These are phyloP conservation scores for Hortiboletus campestris DNA, from an alignment of 768 basidiomycete genomes.

Conservation along the genomic window DNA sequence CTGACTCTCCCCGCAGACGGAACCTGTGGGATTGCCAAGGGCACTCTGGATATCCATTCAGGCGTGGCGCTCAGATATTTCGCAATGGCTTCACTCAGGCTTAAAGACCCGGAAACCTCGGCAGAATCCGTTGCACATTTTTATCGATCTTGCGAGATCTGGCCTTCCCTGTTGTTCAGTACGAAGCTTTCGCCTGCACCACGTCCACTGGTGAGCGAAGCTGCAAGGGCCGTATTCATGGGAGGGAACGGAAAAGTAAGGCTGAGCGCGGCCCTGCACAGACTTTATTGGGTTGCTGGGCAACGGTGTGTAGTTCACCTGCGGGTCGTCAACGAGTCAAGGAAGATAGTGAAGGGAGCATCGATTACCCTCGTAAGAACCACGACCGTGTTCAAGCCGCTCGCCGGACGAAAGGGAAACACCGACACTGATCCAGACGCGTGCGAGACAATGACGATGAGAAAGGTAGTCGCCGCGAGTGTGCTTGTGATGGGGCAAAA, in stretches of 20 bases:
- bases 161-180: conserved; percentile 69
- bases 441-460: conserved; percentile 58
- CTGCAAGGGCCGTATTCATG: conserved; percentile 54
- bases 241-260: conserved; percentile 65
- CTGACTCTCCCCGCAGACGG: conserved; percentile 62
- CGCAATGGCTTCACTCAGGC: conserved; percentile 73
- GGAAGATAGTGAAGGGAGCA: conserved; percentile 63
- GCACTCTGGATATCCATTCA: conserved; percentile 50
- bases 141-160: conserved; percentile 78
- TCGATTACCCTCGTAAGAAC: conserved; percentile 64
- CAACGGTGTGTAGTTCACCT: conserved; percentile 71
- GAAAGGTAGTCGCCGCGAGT: conserved; percentile 64
- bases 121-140: conserved; percentile 83
- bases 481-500: conserved; percentile 64
- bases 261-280: conserved; percentile 65
- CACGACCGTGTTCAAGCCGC: conserved; percentile 61
- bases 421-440: conserved; percentile 49
- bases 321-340: conserved; percentile 63
- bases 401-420: conserved; percentile 31
- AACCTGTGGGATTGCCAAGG: conserved; percentile 54
- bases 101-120: conserved; percentile 60
- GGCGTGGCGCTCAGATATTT: conserved; percentile 77
- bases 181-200: conserved; percentile 58
- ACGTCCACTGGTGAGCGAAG: conserved; percentile 56
- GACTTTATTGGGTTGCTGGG: conserved; percentile 79